Evolutionary conservation across 2,329 filamentous ascomycete genomes (phyloP).

Genomic region (Knufia petricola): DNA sequence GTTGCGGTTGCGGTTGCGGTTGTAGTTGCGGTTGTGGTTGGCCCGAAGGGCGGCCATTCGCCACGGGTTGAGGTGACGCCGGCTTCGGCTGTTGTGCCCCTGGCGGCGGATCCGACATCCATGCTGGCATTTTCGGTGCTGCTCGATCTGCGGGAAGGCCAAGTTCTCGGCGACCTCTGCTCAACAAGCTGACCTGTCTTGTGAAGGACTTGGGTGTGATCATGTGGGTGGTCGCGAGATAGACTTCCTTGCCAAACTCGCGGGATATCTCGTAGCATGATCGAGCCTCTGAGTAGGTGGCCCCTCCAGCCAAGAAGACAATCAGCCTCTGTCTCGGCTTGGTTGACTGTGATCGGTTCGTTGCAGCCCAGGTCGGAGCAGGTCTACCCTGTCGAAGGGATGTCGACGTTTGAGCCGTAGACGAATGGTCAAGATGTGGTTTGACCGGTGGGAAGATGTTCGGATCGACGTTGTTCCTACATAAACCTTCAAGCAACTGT

Average conservation of each 20-base stretch:
- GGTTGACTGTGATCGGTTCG: conserved; percentile 59
- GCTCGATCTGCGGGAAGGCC: conserved; percentile 74
- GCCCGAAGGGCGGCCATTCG: conserved; percentile 15
- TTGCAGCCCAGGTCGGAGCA: conserved; percentile 72
- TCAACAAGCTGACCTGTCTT: conserved; percentile 71
- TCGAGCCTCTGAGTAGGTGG: conserved; percentile 83
- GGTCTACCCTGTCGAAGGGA: conserved; percentile 68
- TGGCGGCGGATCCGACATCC: conserved; percentile 56
- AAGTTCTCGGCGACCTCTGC: conserved; percentile 62
- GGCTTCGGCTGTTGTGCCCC: conserved; percentile 36
- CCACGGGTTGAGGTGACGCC: conserved; percentile 14
- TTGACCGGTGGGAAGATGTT: conserved; percentile 62
- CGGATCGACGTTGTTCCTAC: conserved; percentile 58
- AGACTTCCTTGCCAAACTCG: conserved; percentile 66
- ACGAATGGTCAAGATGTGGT: conserved; percentile 46
- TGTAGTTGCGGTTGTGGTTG: conserved; percentile 1
- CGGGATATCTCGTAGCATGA: conserved; percentile 79
- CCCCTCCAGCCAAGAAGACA: conserved; percentile 89
- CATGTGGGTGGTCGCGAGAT: conserved; percentile 87
- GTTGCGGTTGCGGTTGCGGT: conserved; percentile 4
- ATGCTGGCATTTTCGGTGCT: conserved; percentile 69
- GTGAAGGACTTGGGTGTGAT: conserved; percentile 74
- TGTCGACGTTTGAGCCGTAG: conserved; percentile 50
- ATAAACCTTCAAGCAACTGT: conserved; percentile 67
- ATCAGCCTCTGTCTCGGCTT: conserved; percentile 87